Evolutionary conservation across 2,329 filamentous ascomycete species (phyloP).

Genomic region (Aspergillus intermedius): DNA sequence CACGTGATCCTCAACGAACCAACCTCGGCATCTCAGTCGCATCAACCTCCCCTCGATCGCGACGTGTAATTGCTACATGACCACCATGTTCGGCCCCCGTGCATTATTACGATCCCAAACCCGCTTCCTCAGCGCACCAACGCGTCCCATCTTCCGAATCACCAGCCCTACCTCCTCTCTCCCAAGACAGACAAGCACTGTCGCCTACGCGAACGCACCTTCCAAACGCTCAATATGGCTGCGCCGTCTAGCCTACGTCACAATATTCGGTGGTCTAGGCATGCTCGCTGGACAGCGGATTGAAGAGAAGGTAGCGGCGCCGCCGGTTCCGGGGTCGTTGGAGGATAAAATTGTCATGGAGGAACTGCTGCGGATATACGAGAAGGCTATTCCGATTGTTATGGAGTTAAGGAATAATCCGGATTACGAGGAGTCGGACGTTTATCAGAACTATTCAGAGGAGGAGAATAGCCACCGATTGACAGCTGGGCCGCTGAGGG

Average conservation of each 20-base stretch:
- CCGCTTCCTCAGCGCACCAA: not conserved
- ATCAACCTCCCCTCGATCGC: not conserved
- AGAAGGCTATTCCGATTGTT: conserved; percentile 31
- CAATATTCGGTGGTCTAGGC: conserved; percentile 30
- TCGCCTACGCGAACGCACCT: conserved; percentile 9
- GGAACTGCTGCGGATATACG: conserved; percentile 25
- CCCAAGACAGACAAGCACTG: conserved; percentile 17
- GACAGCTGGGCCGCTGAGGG: conserved; percentile 35
- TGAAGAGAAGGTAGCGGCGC: conserved; percentile 16
- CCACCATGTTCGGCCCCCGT: conserved; percentile 21
- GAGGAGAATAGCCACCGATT: conserved; percentile 29
- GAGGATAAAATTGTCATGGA: conserved; percentile 26
- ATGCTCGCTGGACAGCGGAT: conserved; percentile 18
- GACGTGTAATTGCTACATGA: conserved; percentile 14
- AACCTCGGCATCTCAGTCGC: not conserved
- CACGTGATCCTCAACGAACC: not conserved
- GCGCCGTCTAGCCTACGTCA: conserved; percentile 29
- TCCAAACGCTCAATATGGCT: conserved; percentile 24
- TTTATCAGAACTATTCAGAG: conserved; percentile 31
- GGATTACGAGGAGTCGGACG: conserved; percentile 34
- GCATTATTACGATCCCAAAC: conserved; percentile 18
- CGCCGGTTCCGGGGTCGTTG: conserved; percentile 26
- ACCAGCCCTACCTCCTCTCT: conserved; percentile 1
- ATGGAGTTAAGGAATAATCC: conserved; percentile 32
- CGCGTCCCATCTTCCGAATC: conserved; percentile 1